These are phyloP conservation scores for Monilinia polystroma DNA, from an alignment of 2,329 filamentous ascomycete species.

Conservation along the genomic window DNA sequence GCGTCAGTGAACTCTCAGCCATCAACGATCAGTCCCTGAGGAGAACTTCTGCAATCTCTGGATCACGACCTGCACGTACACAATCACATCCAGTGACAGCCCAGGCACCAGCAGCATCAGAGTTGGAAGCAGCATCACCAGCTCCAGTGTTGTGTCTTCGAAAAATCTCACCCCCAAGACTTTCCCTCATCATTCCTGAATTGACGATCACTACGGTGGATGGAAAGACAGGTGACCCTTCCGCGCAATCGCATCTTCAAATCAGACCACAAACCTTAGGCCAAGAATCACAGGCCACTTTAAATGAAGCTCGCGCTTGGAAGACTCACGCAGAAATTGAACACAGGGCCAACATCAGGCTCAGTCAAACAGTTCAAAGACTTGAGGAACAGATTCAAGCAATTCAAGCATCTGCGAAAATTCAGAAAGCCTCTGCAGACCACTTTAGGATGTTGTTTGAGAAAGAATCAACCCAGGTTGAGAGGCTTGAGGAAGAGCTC, in stretches of 20 bases:
- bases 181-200: background rate
- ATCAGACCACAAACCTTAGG: background rate
- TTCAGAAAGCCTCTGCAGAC: background rate
- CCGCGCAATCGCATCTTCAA: background rate
- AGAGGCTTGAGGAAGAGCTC: conserved; percentile 1
- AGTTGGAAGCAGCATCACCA: background rate
- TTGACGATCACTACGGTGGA: conserved; percentile 4
- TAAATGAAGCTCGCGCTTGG: conserved; percentile 3
- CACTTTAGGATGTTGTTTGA: conserved; percentile 12
- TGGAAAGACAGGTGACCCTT: background rate
- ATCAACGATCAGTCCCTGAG: background rate
- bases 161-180: background rate
- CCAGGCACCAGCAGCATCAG: background rate
- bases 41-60: background rate
- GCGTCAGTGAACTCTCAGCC: background rate
- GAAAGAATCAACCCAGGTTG: background rate
- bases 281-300: background rate
- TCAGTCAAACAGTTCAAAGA: background rate
- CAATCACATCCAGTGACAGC: background rate
- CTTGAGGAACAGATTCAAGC: background rate
- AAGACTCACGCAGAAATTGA: background rate
- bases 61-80: background rate
- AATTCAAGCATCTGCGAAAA: background rate
- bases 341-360: background rate
- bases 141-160: background rate